Conservation (phyloP, 306 rosid species). For the Acacia crassicarpa region DNA sequence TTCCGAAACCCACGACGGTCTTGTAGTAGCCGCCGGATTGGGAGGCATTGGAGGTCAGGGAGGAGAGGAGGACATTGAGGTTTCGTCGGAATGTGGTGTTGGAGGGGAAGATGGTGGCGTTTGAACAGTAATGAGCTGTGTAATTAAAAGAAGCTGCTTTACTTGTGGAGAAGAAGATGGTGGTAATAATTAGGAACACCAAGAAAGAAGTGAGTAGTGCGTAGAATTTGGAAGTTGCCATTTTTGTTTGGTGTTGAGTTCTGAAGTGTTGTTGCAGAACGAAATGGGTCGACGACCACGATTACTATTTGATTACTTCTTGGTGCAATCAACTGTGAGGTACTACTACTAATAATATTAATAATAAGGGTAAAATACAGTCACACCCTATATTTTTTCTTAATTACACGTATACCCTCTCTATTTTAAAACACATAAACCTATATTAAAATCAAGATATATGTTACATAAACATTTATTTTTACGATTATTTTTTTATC, state of each 20-base stretch:
- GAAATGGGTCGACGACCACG: background rate
- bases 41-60: background rate
- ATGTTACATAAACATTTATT: too few species aligned
- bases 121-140: conserved; percentile 2
- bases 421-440: too few species aligned
- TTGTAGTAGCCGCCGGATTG: conserved; percentile 27
- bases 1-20: conserved; percentile 11
- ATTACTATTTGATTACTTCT: too few species aligned
- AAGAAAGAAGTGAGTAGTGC: background rate
- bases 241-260: background rate
- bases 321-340: background rate
- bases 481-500: too few species aligned
- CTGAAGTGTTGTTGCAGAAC: background rate
- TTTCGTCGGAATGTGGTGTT: background rate
- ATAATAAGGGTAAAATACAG: too few species aligned
- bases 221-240: conserved; percentile 9
- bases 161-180: background rate
- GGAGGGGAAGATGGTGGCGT: conserved; percentile 27
- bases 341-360: too few species aligned
- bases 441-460: too few species aligned
- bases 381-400: too few species aligned
- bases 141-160: background rate
- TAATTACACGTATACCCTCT: too few species aligned
- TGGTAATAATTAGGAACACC: background rate
- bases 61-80: background rate